Conservation (phyloP, 331 rosid species). For the Acacia pycnantha region DNA sequence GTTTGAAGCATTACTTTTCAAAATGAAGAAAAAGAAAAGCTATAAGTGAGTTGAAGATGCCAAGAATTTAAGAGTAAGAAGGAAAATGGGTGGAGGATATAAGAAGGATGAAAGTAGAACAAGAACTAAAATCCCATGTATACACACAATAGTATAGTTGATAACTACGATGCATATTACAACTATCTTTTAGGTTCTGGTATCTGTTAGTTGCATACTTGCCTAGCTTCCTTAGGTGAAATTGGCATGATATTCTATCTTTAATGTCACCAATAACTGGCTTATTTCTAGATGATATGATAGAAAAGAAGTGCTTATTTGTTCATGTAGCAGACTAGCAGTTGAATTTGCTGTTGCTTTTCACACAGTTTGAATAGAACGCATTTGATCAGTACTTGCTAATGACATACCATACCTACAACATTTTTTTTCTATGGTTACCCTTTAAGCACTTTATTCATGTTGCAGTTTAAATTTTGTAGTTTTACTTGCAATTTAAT, state of each 20-base stretch:
- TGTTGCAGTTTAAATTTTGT: background rate
- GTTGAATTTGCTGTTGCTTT: background rate
- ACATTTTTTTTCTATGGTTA: background rate
- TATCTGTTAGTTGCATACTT: background rate
- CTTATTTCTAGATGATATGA: background rate
- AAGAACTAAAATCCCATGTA: background rate
- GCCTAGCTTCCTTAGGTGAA: background rate
- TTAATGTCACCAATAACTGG: background rate
- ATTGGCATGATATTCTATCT: background rate
- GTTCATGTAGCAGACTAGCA: slow-evolving; percentile 10
- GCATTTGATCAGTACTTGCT: background rate
- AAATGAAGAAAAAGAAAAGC: background rate
- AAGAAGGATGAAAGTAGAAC: background rate
- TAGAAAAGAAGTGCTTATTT: background rate
- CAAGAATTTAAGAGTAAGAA: background rate
- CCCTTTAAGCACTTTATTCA: background rate
- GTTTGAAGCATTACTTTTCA: background rate
- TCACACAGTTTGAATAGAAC: background rate
- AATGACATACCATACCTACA: background rate
- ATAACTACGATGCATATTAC: background rate
- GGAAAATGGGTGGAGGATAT: background rate
- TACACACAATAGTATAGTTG: background rate
- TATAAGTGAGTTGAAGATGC: background rate
- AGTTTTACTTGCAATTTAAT: background rate
- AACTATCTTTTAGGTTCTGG: background rate